Base-by-base conservation (phyloP, 768 basidiomycete species). In the Phlegmacium glaucopus region DNA sequence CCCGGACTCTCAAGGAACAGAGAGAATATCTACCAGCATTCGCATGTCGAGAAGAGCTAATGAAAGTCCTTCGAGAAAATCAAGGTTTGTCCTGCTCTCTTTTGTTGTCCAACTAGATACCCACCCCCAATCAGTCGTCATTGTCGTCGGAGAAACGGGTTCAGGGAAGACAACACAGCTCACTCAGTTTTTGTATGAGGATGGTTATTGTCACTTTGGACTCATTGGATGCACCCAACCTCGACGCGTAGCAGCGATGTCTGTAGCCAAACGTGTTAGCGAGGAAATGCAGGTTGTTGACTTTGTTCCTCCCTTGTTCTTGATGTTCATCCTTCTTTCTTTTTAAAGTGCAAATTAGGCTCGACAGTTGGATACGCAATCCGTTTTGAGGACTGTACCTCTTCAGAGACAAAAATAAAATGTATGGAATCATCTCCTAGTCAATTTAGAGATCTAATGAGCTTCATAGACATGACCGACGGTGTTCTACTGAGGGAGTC, bases 71-170 rank as follows among this genome's bases (percentile, higher is more conserved):
- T 28, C 77, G 95, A 36, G 96, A 99, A 57, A 95, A 97, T 61
- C 96, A 99, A 82, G 94, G 94, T 87, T 45, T 41, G 67, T 57
- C 41, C 7, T 15, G n/a, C 4, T 47, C 46, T 9, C n/a, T 9
- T 10, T 16, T n/a, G 26, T 10, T 28, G 35, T 37, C 10, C 22
- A 34, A 29, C 29, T 4, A 16, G 25, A 42, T 51, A 30, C 54
- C 45, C 32, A 13, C 12, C 17, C 22, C 42, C 29, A 17, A 41
- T 22, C 54, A 96, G 96, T 98, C 30, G 75, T 90, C 39, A 83
- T 99, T 47, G 92, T 98, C 32, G 90, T 99, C 34, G 96, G 96
- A n/a, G 96, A 99, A 68, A 99, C 96, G n/a, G 96, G 96, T 9
- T 98, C 95, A 0, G 96, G 96, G 6, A 99, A 99, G 71, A 99